Base-by-base conservation (phyloP, 2,329 filamentous ascomycete genomes). In the Cordyceps farinosa region DNA sequence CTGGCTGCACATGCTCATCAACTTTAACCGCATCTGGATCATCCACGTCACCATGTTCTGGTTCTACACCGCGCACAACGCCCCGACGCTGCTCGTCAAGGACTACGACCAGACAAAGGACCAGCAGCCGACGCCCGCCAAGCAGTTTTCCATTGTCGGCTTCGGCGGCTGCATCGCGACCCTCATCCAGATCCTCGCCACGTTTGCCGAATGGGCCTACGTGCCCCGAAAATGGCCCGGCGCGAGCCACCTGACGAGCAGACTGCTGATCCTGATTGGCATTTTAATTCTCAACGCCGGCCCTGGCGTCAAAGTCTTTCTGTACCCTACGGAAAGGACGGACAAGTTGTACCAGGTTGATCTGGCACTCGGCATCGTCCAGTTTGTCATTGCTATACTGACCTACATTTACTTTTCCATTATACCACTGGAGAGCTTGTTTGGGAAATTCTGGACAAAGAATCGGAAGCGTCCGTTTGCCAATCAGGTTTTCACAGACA, bases 21-120 rank as follows among this genome's bases (percentile, higher is more conserved):
- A 99, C 82, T 99, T 99, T 86, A 98, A 98, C 82, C 94, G 95
- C 77, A 97, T 99, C 73, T 99, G 95, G 95, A 87, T 99, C 72
- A 97, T 99, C 66, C 95, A 99, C 74, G 75, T 99, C 69, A 90
- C 89, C 52, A 84, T 92, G 76, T 99, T 95, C 84, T 99, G 95
- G 95, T 97, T 97, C 79, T 99, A 94, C 81, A 97, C 92, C 3
- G 82, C 93, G 1, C 90, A 88, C 82, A 98, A 98, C 80, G 89
- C 92, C 7, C 92, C 92, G 0, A 91, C 91, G 27, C 81, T 99
- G 2, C 88, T 97, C 69, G 91, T 92, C n/a, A 81, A 53, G 15
- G 75, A 84, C 61, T 99, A 98, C 76, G 81, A 95, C 73, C 95
- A 98, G 74, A 87, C 96, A 72, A 74, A 86, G 36, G 91, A 98